Percentiles rank a stretch among this genome's conserved stretches.
Evolutionary conservation across 192 early-diverging fungal genomes (phyloP).

Genomic region (Coemansia sp.): DNA sequence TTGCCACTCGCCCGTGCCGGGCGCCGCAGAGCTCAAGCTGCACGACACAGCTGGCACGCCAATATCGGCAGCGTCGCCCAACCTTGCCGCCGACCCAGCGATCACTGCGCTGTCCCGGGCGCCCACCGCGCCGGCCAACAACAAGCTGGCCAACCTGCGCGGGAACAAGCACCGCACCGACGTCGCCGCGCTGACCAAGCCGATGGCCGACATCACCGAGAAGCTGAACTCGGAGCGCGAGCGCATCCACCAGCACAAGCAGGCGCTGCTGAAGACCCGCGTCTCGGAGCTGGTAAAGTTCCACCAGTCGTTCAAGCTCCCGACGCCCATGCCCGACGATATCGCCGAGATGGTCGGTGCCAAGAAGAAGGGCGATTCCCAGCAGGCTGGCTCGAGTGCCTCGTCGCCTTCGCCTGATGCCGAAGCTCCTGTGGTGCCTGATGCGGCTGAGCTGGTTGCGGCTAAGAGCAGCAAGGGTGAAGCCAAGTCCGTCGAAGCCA

Average conservation of each 20-base stretch:
- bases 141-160: conserved; percentile 49
- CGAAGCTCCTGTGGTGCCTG: background rate
- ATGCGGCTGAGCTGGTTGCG: background rate
- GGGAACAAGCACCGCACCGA: conserved; percentile 53
- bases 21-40: background rate
- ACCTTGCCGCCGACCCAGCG: conserved; percentile 28
- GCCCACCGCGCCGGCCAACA: conserved; percentile 9
- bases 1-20: conserved; percentile 18
- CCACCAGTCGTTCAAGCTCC: conserved; percentile 75
- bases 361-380: conserved; percentile 37
- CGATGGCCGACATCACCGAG: conserved; percentile 56
- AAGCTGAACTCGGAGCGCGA: conserved; percentile 74
- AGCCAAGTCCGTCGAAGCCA: background rate
- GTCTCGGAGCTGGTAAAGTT: conserved; percentile 80
- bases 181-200: conserved; percentile 53
- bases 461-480: background rate
- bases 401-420: conserved; percentile 3
- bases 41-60: background rate
- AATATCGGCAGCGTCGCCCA: background rate
- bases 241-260: conserved; percentile 70
- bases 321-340: conserved; percentile 79
- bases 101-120: conserved; percentile 35
- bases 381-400: conserved; percentile 10
- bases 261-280: conserved; percentile 68
- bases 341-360: conserved; percentile 72